Base-by-base conservation (phyloP, 495 filamentous ascomycete genomes). In the Clavariopsis aquatica region DNA sequence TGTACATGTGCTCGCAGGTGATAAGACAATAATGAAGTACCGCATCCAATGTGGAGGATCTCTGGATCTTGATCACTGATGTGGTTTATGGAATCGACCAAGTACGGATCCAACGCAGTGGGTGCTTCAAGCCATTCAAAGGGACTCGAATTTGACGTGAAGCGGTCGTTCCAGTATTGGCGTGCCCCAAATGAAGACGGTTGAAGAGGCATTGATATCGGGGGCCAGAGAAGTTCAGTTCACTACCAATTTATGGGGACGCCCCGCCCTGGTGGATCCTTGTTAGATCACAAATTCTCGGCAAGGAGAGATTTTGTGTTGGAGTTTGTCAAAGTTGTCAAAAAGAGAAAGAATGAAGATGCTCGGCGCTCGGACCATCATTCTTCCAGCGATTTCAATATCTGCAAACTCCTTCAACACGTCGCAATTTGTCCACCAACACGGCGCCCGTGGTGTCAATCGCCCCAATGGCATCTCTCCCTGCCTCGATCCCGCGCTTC, bases 61-160 rank as follows among this genome's bases (percentile, higher is more conserved):
- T 66, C 19, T n/a, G 67, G 70, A 1, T 52, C 45, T 19, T 49
- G 23, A 8, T 60, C 41, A 8, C 4, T 8, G 22, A 28, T 41
- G 24, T 56, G 22, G 12, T 52, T 46, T 34, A 72, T 46, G 9
- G 68, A 57, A 24, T 52, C 52, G 26, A 53, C 46, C 0, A 72
- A 46, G 46, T 58, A 65, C 7, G 64, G 57, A 51, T 72, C 67
- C 19, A 72, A 62, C 19, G 51, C 57, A 8, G 55, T 65, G 3
- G 70, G 64, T 0, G 67, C 62, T 22, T 69, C 60, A 3, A 72
- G 68, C 70, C 67, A 72, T 52, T 72, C 70, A 41, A 70, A 72
- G 0, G 70, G 58, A 55, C 41, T 62, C 13, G 70, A 52, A 24
- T 67, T 61, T 13, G 60, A 19, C 23, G 57, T 60, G 38, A 72